These are phyloP conservation scores for Coemansia sp. DNA, from an alignment of 192 early-diverging fungal genomes.

Conservation along the genomic window DNA sequence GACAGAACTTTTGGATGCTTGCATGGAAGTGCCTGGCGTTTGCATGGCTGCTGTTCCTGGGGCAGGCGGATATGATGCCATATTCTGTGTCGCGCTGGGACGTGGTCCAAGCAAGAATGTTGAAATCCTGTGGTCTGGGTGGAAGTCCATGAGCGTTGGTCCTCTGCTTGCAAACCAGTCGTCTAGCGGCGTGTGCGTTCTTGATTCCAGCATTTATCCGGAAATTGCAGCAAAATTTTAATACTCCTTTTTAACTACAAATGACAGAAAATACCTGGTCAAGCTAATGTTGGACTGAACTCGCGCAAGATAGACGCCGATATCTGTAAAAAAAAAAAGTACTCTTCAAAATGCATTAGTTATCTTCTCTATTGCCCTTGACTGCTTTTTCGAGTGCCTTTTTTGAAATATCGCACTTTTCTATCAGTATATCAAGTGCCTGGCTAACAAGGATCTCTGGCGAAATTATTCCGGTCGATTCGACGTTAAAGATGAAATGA, in stretches of 20 bases:
- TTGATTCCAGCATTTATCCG: constrained; percentile 20
- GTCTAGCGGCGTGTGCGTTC: constrained; percentile 55
- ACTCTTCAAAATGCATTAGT: constrained; percentile 8
- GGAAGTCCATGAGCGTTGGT: constrained; percentile 78
- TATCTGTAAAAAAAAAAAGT: constrained; percentile 2
- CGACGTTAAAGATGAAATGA: constrained; percentile 97
- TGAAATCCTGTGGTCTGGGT: constrained; percentile 64
- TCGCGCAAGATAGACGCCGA: background rate
- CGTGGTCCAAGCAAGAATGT: constrained; percentile 55
- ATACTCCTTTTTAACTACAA: background rate
- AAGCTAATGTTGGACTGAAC: too few relatives aligned
- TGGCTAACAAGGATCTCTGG: constrained; percentile 77
- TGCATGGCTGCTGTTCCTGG: constrained; percentile 95
- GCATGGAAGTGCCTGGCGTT: constrained; percentile 76
- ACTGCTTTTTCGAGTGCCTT: constrained; percentile 53
- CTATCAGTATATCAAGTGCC: constrained; percentile 75
- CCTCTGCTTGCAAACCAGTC: constrained; percentile 77
- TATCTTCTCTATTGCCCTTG: constrained; percentile 23
- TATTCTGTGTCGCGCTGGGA: constrained; percentile 81
- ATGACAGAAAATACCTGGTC: background rate
- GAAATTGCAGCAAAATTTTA: constrained; percentile 13
- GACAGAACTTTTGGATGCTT: constrained; percentile 83
- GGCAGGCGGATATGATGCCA: constrained; percentile 97
- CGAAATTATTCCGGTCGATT: constrained; percentile 80
- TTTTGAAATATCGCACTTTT: constrained; percentile 77